Evolutionary conservation across 208 protist genomes (phyloP).

Genomic region (Tritrichomonas musculus): DNA sequence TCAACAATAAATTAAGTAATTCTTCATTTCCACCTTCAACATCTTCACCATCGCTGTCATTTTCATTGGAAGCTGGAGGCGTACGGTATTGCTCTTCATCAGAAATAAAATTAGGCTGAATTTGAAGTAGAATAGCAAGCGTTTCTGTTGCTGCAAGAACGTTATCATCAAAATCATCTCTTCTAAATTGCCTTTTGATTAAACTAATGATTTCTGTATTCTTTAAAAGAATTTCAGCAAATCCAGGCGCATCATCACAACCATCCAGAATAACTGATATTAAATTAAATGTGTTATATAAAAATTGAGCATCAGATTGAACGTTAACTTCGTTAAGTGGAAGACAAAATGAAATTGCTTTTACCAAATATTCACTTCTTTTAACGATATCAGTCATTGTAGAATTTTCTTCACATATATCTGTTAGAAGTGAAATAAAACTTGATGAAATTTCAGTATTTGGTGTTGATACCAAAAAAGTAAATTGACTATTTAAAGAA

Average conservation of each 20-base stretch:
- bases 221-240: background rate
- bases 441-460: constrained; percentile 17
- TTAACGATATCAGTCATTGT: background rate
- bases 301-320: background rate
- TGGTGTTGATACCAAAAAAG: background rate
- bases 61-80: no score
- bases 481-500: background rate
- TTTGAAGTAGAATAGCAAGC: background rate
- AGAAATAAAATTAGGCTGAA: background rate
- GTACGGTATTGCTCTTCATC: no score
- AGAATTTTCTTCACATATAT: background rate
- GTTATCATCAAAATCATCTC: constrained; percentile 29
- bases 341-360: background rate
- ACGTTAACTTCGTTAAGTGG: background rate
- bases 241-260: background rate
- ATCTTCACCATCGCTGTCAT: no score
- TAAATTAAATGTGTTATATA: background rate
- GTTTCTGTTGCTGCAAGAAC: constrained; percentile 17
- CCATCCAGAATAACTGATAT: background rate
- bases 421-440: background rate
- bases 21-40: no score
- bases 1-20: background rate
- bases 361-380: background rate
- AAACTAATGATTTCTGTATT: background rate
- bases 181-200: background rate